Base-by-base conservation (phyloP, 768 basidiomycete species). In the Tephrocybe rancida region DNA sequence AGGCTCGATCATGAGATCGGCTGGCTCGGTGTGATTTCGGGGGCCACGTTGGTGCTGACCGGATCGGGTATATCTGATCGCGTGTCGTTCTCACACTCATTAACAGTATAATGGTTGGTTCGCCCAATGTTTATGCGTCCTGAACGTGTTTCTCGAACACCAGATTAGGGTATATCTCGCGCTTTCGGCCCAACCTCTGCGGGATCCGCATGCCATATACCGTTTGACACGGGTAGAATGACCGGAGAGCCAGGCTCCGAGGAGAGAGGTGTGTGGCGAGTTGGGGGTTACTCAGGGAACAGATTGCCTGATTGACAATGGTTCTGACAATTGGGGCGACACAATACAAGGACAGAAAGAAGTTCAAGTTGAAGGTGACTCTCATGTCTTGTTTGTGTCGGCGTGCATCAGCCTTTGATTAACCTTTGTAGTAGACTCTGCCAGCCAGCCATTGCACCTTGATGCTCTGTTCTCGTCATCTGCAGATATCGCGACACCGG, bases 41-140 rank as follows among this genome's bases (percentile, higher is more conserved):
- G 18, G 13, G 24, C 6, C 35, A 47, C 38, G 52, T 7, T 35
- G 43, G 25, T 10, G 18, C 37, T 49, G 50, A 48, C 34, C 8
- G 39, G 44, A 57, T 57, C 56, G 45, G n/a, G 49, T 18, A 39
- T 50, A n/a, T n/a, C n/a, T n/a, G n/a, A n/a, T n/a, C 43, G 32
- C 35, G 37, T 19, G 18, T 30, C 18, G 32, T 30, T 50, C 55
- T 22, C 52, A 54, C 52, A 43, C 45, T 54, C 52, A 54, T 54
- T 53, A 48, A 14, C 44, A n/a, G n/a, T n/a, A n/a, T 30, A 30
- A 13, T 30, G 29, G 13, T 5, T 13, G 13, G 13, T 13, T 30
- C 13, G 29, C 29, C 29, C 29, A 30, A 30, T 6, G 25, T 45
- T 26, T 24, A 35, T 25, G 51, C 16, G 29, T 39, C 44, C 14